Conservation (phyloP, 805 yeast species). For the Metschnikowia lochheadii region DNA sequence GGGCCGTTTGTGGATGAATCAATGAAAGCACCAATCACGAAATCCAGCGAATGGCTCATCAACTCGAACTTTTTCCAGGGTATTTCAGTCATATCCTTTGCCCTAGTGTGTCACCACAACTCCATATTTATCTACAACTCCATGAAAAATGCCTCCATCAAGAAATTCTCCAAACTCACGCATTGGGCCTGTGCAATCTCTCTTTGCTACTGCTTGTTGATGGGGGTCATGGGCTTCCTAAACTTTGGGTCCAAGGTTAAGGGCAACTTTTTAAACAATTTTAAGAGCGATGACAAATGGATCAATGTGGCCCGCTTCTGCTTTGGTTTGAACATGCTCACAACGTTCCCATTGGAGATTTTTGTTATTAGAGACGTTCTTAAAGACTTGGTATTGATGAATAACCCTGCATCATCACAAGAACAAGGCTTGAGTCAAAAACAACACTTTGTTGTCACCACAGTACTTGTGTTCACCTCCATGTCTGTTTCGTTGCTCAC, state of each 20-base stretch:
- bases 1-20: constrained; percentile 59
- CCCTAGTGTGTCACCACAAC: constrained; percentile 93
- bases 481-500: constrained; percentile 76
- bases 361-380: constrained; percentile 87
- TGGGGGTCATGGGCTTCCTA: constrained; percentile 77
- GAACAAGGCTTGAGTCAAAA: constrained; percentile 28
- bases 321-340: constrained; percentile 88
- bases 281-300: constrained; percentile 66
- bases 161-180: constrained; percentile 69
- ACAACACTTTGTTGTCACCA: constrained; percentile 63
- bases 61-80: constrained; percentile 75
- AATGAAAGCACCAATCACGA: constrained; percentile 46
- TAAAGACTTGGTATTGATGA: constrained; percentile 50
- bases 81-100: constrained; percentile 89
- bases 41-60: constrained; percentile 44
- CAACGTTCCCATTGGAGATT: constrained; percentile 86
- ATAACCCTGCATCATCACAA: constrained; percentile 3
- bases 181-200: constrained; percentile 82
- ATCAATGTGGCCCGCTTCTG: constrained; percentile 87
- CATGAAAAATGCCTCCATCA: constrained; percentile 67
- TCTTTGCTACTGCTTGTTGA: constrained; percentile 67
- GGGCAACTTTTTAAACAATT: constrained; percentile 86
- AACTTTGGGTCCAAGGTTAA: constrained; percentile 74
- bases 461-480: constrained; percentile 58
- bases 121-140: constrained; percentile 88